phyloP scores from a whole-genome alignment of 2,329 filamentous ascomycete genomes.

The Cladosporium sp. region DNA sequence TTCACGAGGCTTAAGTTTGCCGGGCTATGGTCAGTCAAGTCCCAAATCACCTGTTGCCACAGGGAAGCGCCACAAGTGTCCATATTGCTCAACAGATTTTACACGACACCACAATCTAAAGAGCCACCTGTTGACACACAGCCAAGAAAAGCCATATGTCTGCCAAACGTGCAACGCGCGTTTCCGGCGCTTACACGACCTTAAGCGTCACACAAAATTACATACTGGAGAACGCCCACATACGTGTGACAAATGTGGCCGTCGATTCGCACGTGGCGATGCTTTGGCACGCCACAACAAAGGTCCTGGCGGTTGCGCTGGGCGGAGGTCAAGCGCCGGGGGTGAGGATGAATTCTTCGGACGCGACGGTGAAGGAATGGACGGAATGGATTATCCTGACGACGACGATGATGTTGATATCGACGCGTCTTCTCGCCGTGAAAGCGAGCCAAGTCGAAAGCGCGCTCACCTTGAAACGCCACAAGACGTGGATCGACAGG shows the following conservation, averaged over 20 bases:
- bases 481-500: slow-evolving; percentile 49
- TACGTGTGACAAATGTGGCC: slow-evolving; percentile 88
- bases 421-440: slow-evolving; percentile 47
- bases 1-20: slow-evolving; percentile 55
- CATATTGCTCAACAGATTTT: slow-evolving; percentile 93
- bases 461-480: slow-evolving; percentile 61
- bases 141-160: slow-evolving; percentile 95
- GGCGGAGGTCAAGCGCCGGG: slow-evolving; percentile 79
- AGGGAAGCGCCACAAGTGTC: slow-evolving; percentile 90
- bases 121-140: slow-evolving; percentile 93
- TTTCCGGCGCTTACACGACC: slow-evolving; percentile 86
- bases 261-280: slow-evolving; percentile 92
- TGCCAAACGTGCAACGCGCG: slow-evolving; percentile 91
- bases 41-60: slow-evolving; percentile 62
- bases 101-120: slow-evolving; percentile 97
- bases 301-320: slow-evolving; percentile 90
- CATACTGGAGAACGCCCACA: slow-evolving; percentile 96
- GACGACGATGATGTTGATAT: slow-evolving; percentile 59
- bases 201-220: slow-evolving; percentile 94
- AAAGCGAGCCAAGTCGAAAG: slow-evolving; percentile 72
- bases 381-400: slow-evolving; percentile 56
- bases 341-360: slow-evolving; percentile 65
- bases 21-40: slow-evolving; percentile 52
- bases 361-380: slow-evolving; percentile 53
- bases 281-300: slow-evolving; percentile 93